phyloP scores from a whole-genome alignment of 2,329 filamentous ascomycete genomes.

The Aspergillus neotritici region DNA sequence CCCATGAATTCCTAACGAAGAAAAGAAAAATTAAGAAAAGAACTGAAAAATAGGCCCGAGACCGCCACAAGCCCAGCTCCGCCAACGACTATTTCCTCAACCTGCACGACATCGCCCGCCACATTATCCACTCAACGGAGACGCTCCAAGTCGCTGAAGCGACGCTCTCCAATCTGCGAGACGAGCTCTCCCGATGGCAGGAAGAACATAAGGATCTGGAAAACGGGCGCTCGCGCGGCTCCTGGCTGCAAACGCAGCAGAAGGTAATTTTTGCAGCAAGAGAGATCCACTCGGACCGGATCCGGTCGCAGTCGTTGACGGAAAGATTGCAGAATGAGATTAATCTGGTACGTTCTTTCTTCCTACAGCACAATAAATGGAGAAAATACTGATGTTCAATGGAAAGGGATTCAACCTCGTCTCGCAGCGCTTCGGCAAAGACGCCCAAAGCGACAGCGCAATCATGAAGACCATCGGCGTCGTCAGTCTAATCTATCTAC shows the following conservation, averaged over 20 bases:
- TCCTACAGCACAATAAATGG: not conserved
- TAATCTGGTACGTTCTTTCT: conserved; percentile 19
- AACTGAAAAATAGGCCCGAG: conserved; percentile 6
- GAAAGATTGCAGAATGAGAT: conserved; percentile 32
- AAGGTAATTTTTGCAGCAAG: conserved; percentile 17
- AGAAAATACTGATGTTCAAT: not conserved
- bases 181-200: conserved; percentile 16
- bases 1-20: not conserved
- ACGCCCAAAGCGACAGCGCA: conserved; percentile 20
- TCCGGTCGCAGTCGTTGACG: conserved; percentile 23
- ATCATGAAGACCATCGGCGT: conserved; percentile 29
- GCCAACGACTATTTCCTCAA: conserved; percentile 19
- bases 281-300: conserved; percentile 23
- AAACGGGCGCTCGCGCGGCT: not conserved
- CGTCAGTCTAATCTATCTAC: conserved; percentile 25
- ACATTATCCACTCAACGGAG: conserved; percentile 29
- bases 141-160: conserved; percentile 28
- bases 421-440: conserved; percentile 23
- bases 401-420: conserved; percentile 29
- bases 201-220: conserved; percentile 2
- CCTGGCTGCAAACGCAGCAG: conserved; percentile 7
- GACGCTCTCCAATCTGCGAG: conserved; percentile 19
- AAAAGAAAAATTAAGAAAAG: not conserved
- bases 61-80: conserved; percentile 1
- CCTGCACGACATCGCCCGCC: conserved; percentile 29